These are phyloP conservation scores for Penicillium paxilli DNA, from an alignment of 495 filamentous ascomycete genomes.

Conservation along the genomic window DNA sequence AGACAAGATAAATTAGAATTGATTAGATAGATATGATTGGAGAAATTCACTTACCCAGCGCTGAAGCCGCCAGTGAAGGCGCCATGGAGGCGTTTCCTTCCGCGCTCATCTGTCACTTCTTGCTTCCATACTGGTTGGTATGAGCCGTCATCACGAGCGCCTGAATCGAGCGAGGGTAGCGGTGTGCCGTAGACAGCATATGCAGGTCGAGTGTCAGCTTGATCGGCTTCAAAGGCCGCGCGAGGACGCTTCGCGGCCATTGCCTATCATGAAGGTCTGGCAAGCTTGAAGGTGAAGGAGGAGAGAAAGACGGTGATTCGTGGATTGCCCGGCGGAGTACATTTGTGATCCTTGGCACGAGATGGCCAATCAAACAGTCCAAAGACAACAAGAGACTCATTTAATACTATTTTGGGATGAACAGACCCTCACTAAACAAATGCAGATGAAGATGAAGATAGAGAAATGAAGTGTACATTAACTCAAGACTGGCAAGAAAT, in stretches of 20 bases:
- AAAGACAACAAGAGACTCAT: too few species aligned
- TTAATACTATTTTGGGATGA: too few species aligned
- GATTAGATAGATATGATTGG: background rate
- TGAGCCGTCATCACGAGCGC: slow-evolving; percentile 85
- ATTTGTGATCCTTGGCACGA: slow-evolving; percentile 6
- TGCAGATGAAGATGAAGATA: too few species aligned
- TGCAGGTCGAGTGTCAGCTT: slow-evolving; percentile 67
- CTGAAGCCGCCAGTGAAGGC: slow-evolving; percentile 97
- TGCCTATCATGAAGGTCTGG: slow-evolving; percentile 9
- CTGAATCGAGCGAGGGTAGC: slow-evolving; percentile 75
- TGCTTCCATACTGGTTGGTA: slow-evolving; percentile 97
- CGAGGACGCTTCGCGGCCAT: slow-evolving; percentile 85
- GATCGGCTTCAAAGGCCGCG: slow-evolving; percentile 75
- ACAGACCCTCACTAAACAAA: too few species aligned
- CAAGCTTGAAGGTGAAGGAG: slow-evolving; percentile 3
- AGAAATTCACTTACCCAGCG: slow-evolving; percentile 87
- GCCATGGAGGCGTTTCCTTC: slow-evolving; percentile 88
- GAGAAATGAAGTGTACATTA: too few species aligned
- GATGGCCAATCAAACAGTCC: slow-evolving; percentile 5
- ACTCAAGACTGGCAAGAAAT: too few species aligned
- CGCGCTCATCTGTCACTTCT: slow-evolving; percentile 91
- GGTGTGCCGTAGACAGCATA: slow-evolving; percentile 85
- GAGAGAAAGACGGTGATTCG: background rate
- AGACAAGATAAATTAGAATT: slow-evolving; percentile 3
- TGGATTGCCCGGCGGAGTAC: too few species aligned